phyloP scores from a whole-genome alignment of 1,284 basidiomycete species.

The Mycena citricolor region DNA sequence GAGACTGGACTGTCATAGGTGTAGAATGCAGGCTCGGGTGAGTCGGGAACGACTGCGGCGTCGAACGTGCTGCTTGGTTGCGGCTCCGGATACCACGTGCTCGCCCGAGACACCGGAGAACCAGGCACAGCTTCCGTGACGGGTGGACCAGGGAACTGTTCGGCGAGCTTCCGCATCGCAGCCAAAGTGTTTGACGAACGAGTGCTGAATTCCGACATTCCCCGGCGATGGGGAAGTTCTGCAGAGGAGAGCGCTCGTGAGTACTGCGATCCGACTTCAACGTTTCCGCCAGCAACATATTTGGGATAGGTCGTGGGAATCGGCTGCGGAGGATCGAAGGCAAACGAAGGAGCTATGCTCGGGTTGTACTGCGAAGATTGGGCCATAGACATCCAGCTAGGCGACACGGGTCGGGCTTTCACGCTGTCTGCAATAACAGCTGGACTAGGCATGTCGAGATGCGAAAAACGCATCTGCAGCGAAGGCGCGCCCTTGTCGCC shows the following conservation, averaged over 20 bases:
- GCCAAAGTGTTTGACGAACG: constrained; percentile 35
- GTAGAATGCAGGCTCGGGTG: too few species aligned
- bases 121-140: constrained; percentile 35
- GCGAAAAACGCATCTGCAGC: constrained; percentile 62
- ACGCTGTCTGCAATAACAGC: constrained; percentile 32
- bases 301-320: constrained; percentile 10
- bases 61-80: too few species aligned
- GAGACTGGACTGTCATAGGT: too few species aligned
- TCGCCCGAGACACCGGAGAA: constrained; percentile 8
- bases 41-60: too few species aligned
- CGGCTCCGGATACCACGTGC: too few species aligned
- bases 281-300: too few species aligned
- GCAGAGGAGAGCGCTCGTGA: too few species aligned
- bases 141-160: constrained; percentile 46
- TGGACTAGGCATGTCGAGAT: constrained; percentile 45
- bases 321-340: constrained; percentile 15
- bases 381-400: constrained; percentile 18
- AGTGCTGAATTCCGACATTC: constrained; percentile 26
- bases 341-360: constrained; percentile 17
- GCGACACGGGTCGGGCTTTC: constrained; percentile 27
- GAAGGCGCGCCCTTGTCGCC: constrained; percentile 51
- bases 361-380: constrained; percentile 18
- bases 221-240: constrained; percentile 21
- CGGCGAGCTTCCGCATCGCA: constrained; percentile 47
- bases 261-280: too few species aligned